Base-by-base conservation (phyloP, 768 basidiomycete species). In the Psilocybe cubensis region DNA sequence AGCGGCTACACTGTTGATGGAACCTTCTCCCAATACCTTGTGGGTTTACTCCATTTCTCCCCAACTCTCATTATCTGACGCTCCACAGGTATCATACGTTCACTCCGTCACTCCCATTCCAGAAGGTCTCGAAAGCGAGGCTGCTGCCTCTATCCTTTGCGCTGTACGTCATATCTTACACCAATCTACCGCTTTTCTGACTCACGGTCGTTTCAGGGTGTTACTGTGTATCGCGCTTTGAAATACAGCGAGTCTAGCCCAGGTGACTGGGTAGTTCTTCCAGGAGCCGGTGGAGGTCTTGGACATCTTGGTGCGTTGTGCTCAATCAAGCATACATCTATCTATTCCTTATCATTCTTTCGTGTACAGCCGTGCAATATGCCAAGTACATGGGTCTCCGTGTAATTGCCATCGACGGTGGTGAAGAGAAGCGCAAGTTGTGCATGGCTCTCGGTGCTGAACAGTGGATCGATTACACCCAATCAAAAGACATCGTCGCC, bases 211-310 rank as follows among this genome's bases (percentile, higher is more conserved):
- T 10, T 35, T 0, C 47, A 88, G 87, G 91, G 91, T 44, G 76
- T 96, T 20, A 95, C 94, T 2, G 91, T 91, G 1, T 96, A 93
- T 67, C 88, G 91, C 56, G 94, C 92, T 0, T 74, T 96, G 63
- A 95, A 94, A 71, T 80, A 88, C 68, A 81, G 83, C 50, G 74
- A 82, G 52, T 79, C 85, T 6, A 77, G 72, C 25, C 81, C 85
- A 7, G 89, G 92, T 27, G 85, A 96, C 54, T 91, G 85, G 84
- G 76, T 92, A 58, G 87, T 86, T 20, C 74, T 94, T 45, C 86
- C 89, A 10, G 91, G 91, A 42, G 91, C 90, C 2, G 91, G 89
- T 3, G 89, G 89, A 54, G 91, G 92, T 12, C 85, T 94, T 28
- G 93, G 92, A 7, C 90, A 93, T 74, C 80, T 96, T 27, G 90